phyloP scores from a whole-genome alignment of 805 yeast species.

The Sporopachydermia quercuum region DNA sequence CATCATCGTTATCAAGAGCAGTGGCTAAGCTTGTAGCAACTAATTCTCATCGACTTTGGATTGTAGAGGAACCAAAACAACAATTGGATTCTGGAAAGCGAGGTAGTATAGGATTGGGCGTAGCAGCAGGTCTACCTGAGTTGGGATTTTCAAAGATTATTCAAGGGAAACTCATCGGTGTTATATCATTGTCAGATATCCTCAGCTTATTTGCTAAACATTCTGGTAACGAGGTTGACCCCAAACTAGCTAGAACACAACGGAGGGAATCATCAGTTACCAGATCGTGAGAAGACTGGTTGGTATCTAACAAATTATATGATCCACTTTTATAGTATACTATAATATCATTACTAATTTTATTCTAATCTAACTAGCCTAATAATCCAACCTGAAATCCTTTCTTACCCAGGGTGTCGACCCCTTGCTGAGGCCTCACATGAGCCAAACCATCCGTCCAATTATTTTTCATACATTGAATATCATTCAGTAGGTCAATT shows the following conservation, averaged over 20 bases:
- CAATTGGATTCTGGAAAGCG: not conserved
- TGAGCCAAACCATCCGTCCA: no score
- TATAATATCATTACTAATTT: no score
- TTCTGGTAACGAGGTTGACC: conserved; percentile 64
- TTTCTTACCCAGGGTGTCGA: no score
- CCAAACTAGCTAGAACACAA: conserved; percentile 76
- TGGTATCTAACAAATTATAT: no score
- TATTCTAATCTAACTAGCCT: no score
- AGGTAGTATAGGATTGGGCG: not conserved
- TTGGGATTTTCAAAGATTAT: not conserved
- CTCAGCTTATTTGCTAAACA: conserved; percentile 65
- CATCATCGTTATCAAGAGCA: conserved; percentile 71
- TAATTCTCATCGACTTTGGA: conserved; percentile 79
- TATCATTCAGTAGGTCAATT: no score
- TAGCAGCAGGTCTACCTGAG: not conserved
- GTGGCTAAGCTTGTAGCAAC: conserved; percentile 94
- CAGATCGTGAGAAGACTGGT: no score
- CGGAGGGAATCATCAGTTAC: conserved; percentile 46
- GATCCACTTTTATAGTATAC: no score
- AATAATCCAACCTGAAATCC: no score
- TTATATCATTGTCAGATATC: conserved; percentile 82
- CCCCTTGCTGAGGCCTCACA: no score
- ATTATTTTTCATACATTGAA: no score
- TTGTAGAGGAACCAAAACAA: conserved; percentile 12
- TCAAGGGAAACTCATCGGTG: conserved; percentile 80